phyloP scores from a whole-genome alignment of 805 yeast genomes.

The Metschnikowia matae region DNA sequence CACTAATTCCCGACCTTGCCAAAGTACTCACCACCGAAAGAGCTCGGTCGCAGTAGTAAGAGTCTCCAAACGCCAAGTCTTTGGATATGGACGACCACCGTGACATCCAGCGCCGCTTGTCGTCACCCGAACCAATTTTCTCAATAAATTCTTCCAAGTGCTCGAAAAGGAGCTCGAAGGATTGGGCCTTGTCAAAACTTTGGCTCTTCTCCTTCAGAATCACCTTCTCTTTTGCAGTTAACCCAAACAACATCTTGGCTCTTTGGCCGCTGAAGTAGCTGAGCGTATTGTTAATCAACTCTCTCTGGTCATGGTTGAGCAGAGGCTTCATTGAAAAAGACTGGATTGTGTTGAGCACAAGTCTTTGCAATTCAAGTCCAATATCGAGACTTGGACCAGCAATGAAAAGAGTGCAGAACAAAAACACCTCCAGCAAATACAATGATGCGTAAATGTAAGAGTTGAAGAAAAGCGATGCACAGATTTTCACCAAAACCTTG shows the following conservation, averaged over 20 bases:
- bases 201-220: constrained; percentile 31
- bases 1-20: constrained; percentile 59
- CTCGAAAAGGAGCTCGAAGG: constrained; percentile 58
- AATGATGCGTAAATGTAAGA: constrained; percentile 55
- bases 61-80: constrained; percentile 56
- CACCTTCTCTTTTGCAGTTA: constrained; percentile 48
- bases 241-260: constrained; percentile 64
- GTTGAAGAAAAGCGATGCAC: constrained; percentile 68
- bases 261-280: constrained; percentile 55
- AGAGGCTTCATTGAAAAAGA: constrained; percentile 58
- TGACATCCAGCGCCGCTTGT: constrained; percentile 53
- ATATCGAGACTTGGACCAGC: constrained; percentile 51
- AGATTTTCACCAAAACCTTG: constrained; percentile 58
- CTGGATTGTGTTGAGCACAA: constrained; percentile 65
- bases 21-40: constrained; percentile 66
- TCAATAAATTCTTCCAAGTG: constrained; percentile 50
- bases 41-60: constrained; percentile 65
- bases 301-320: constrained; percentile 36
- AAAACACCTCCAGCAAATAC: constrained; percentile 68
- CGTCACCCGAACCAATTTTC: constrained; percentile 43
- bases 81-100: constrained; percentile 64
- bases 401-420: constrained; percentile 59
- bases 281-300: constrained; percentile 45
- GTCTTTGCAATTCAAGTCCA: constrained; percentile 56
- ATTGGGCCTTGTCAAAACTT: constrained; percentile 37